These are phyloP conservation scores for Neoscytalidium dimidiatum DNA, from an alignment of 2,329 filamentous ascomycete species.

Conservation along the genomic window DNA sequence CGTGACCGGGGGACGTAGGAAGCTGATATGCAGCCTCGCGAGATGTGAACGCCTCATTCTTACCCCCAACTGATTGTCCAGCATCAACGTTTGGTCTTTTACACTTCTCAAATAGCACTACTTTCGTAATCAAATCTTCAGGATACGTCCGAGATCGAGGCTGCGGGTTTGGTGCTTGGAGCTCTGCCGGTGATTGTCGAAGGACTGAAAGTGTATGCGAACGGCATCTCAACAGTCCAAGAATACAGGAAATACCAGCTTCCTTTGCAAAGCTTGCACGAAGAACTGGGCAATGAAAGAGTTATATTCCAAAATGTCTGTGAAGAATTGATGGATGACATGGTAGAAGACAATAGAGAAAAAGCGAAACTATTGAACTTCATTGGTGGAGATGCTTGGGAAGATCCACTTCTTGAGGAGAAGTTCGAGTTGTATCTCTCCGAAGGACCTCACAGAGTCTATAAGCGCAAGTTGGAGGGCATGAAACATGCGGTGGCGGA, in stretches of 20 bases:
- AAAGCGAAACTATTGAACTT: constrained; percentile 26
- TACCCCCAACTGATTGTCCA: too few relatives aligned
- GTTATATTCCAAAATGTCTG: constrained; percentile 32
- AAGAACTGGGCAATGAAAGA: constrained; percentile 28
- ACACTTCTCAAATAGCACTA: too few relatives aligned
- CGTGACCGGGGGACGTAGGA: too few relatives aligned
- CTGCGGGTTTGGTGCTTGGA: constrained; percentile 30
- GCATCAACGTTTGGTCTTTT: too few relatives aligned
- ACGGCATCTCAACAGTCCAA: constrained; percentile 33
- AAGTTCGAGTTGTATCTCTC: background rate
- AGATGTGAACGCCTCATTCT: too few relatives aligned
- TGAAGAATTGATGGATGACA: constrained; percentile 27
- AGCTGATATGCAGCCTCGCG: too few relatives aligned
- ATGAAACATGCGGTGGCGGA: background rate
- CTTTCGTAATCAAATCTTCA: background rate
- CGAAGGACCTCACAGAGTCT: background rate
- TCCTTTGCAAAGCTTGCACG: constrained; percentile 27
- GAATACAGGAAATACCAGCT: constrained; percentile 27
- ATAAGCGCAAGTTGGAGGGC: background rate
- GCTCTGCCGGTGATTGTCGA: constrained; percentile 32
- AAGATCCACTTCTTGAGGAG: background rate
- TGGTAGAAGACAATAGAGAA: constrained; percentile 23
- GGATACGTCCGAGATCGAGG: constrained; percentile 29
- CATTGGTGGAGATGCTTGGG: constrained; percentile 27
- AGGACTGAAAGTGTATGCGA: constrained; percentile 34